A percentile compares a stretch with the other conserved stretches of the same genome.
Evolutionary conservation across 768 basidiomycete genomes (phyloP).

Genomic region (Podaxis mareebaensis): DNA sequence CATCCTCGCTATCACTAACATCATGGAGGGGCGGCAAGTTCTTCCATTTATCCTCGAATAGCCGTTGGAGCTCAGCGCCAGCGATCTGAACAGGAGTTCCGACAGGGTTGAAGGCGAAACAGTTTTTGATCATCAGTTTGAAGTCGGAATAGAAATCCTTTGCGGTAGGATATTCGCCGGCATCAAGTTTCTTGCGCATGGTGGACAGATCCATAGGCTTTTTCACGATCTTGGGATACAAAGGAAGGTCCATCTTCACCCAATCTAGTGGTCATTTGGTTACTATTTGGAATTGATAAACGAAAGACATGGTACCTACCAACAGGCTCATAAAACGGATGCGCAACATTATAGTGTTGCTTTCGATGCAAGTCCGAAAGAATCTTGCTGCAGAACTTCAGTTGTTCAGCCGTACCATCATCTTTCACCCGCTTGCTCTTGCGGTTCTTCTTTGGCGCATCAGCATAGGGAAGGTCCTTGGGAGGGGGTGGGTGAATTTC

Average conservation of each 20-base stretch:
- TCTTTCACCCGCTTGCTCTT: conserved; percentile 62
- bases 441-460: conserved; percentile 68
- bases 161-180: conserved; percentile 73
- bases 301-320: conserved; percentile 51
- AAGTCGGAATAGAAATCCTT: conserved; percentile 88
- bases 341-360: conserved; percentile 69
- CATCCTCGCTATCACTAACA: conserved; percentile 62
- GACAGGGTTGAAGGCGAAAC: conserved; percentile 87
- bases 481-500: conserved; percentile 96
- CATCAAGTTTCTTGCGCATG: conserved; percentile 84
- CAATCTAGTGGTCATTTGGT: conserved; percentile 53
- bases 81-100: conserved; percentile 86
- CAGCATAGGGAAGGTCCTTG: conserved; percentile 85
- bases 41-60: conserved; percentile 95
- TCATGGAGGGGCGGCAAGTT: conserved; percentile 63
- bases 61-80: conserved; percentile 78
- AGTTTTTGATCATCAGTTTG: conserved; percentile 93
- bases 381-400: conserved; percentile 79
- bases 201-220: conserved; percentile 94
- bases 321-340: conserved; percentile 93
- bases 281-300: conserved; percentile 7
- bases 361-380: conserved; percentile 77
- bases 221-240: conserved; percentile 87
- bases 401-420: conserved; percentile 76
- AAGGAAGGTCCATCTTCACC: conserved; percentile 74